Conservation (phyloP, 2,329 filamentous ascomycete species). For the Fusarium albosuccineum region DNA sequence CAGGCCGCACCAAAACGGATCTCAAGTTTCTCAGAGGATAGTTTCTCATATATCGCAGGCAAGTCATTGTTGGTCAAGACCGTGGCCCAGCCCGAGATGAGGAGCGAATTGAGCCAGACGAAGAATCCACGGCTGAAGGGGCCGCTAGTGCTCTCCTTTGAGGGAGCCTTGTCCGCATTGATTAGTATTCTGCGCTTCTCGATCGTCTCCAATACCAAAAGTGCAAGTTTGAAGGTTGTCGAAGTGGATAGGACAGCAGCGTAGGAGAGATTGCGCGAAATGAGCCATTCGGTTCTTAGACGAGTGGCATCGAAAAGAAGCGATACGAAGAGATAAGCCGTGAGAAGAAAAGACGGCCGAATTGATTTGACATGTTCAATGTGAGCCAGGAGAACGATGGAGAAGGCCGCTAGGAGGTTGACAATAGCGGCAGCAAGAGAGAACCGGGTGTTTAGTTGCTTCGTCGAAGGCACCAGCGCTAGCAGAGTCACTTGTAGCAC, state of each 20-base stretch:
- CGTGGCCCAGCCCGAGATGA: conserved; percentile 61
- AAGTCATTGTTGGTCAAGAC: conserved; percentile 46
- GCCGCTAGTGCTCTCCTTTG: conserved; percentile 63
- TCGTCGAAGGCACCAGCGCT: conserved; percentile 42
- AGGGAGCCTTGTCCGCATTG: conserved; percentile 56
- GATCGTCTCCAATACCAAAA: conserved; percentile 47
- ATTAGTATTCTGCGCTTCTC: conserved; percentile 51
- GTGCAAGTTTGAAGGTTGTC: conserved; percentile 39
- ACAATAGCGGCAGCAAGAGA: conserved; percentile 48
- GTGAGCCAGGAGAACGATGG: conserved; percentile 47
- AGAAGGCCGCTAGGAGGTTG: conserved; percentile 45
- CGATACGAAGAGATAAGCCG: conserved; percentile 47
- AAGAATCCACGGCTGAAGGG: conserved; percentile 50
- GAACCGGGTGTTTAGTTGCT: conserved; percentile 44
- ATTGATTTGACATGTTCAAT: conserved; percentile 52
- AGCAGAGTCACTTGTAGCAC: conserved; percentile 45
- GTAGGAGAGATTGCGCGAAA: conserved; percentile 43
- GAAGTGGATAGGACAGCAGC: conserved; percentile 44
- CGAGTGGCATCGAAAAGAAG: conserved; percentile 51
- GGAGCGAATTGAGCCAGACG: conserved; percentile 56
- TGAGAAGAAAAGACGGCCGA: conserved; percentile 49
- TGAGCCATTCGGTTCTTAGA: conserved; percentile 50
- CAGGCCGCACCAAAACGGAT: conserved; percentile 41
- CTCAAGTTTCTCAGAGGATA: conserved; percentile 47
- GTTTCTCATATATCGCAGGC: conserved; percentile 48